Evolutionary conservation across 2,329 filamentous ascomycete genomes (phyloP).

Genomic region (Colletotrichum shisoi): DNA sequence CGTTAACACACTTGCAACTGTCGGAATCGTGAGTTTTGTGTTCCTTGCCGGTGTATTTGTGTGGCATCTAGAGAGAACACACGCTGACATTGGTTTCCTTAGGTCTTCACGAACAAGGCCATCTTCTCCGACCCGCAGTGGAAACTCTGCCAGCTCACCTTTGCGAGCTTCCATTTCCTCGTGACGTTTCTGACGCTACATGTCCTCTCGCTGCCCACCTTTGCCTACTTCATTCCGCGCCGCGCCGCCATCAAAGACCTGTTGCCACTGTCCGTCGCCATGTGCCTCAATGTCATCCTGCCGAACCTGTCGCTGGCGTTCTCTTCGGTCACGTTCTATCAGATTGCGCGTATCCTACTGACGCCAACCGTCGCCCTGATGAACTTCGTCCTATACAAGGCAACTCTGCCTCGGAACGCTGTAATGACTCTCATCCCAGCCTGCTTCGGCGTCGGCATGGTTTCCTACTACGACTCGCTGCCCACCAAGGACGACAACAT

Average conservation of each 20-base stretch:
- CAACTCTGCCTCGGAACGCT: constrained; percentile 63
- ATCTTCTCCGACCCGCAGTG: constrained; percentile 71
- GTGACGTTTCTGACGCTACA: constrained; percentile 71
- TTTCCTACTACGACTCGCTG: constrained; percentile 73
- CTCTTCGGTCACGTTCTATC: constrained; percentile 74
- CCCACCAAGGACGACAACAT: constrained; percentile 56
- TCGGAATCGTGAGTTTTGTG: constrained; percentile 63
- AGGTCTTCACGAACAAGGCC: constrained; percentile 76
- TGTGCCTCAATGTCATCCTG: constrained; percentile 74
- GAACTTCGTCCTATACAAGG: constrained; percentile 68
- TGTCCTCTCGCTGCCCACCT: constrained; percentile 64
- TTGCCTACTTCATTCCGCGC: constrained; percentile 67
- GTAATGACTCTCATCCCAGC: constrained; percentile 65
- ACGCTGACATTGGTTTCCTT: constrained; percentile 29
- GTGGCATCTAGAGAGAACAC: neutral
- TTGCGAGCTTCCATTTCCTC: constrained; percentile 73
- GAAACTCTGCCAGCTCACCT: constrained; percentile 69
- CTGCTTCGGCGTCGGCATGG: constrained; percentile 70
- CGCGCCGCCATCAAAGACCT: constrained; percentile 64
- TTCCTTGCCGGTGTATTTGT: neutral
- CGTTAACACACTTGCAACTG: constrained; percentile 69
- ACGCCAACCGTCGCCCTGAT: constrained; percentile 71
- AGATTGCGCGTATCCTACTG: constrained; percentile 71
- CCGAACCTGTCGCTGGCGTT: constrained; percentile 73
- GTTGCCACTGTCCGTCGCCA: constrained; percentile 70